A percentile compares a stretch with the other conserved stretches of the same genome.
phyloP scores from a whole-genome alignment of 441 rosid genomes.

The Erodium trifolium region DNA sequence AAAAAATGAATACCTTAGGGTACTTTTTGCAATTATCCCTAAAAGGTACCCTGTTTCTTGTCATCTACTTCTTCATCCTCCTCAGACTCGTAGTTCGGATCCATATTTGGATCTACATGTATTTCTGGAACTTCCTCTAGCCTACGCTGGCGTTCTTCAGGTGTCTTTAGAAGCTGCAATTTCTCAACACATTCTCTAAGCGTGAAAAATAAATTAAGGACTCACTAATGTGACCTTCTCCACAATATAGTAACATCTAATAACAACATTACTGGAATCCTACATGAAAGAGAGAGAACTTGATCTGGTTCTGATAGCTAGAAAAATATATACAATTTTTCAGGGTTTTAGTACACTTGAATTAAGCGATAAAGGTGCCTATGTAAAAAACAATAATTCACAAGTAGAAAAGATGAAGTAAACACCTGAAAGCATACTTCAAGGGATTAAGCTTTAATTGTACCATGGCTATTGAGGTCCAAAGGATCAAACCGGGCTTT shows the following conservation, averaged over 20 bases:
- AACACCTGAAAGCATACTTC: neutral
- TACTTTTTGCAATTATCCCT: too few relatives aligned
- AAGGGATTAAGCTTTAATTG: neutral
- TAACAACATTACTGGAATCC: neutral
- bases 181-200: conserved; percentile 98
- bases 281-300: neutral
- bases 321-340: neutral
- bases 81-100: conserved; percentile 81
- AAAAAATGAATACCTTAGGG: too few relatives aligned
- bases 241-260: neutral
- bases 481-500: neutral
- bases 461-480: neutral
- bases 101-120: conserved; percentile 91
- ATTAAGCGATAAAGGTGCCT: neutral
- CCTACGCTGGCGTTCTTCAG: conserved; percentile 86
- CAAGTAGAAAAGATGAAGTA: neutral
- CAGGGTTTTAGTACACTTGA: neutral
- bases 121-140: conserved; percentile 86
- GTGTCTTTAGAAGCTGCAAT: conserved; percentile 79
- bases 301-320: neutral
- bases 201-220: conserved; percentile 61
- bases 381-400: neutral
- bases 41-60: conserved; percentile 54
- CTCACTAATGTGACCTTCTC: neutral
- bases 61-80: conserved; percentile 69